Conservation (phyloP, 192 early-diverging fungal genomes). For the Coemansia nantahalensis region DNA sequence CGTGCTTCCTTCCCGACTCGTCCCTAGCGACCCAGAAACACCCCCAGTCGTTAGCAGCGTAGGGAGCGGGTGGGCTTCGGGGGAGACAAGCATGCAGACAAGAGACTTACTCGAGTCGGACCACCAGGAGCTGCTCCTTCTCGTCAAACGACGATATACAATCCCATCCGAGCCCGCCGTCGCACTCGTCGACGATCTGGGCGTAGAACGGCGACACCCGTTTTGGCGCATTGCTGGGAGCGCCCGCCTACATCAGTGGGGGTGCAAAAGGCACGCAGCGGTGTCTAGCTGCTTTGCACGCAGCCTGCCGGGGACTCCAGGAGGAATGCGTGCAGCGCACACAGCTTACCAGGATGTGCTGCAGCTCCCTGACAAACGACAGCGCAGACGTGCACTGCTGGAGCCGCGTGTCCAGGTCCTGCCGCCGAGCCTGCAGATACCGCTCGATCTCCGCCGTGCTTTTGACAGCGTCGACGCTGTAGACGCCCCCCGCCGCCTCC, state of each 20-base stretch:
- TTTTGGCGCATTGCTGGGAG: neutral
- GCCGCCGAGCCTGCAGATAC: conserved; percentile 7
- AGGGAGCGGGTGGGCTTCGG: too few species aligned
- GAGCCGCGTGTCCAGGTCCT: conserved; percentile 25
- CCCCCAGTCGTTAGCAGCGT: neutral
- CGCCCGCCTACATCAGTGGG: conserved; percentile 13
- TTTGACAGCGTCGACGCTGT: conserved; percentile 26
- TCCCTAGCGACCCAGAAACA: conserved; percentile 11
- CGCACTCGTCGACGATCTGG: conserved; percentile 32
- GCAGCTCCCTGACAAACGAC: conserved; percentile 43
- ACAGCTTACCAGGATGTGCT: conserved; percentile 33
- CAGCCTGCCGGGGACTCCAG: neutral
- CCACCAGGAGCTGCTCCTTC: conserved; percentile 15
- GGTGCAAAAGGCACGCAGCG: too few species aligned
- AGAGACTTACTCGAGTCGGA: conserved; percentile 18
- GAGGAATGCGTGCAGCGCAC: too few species aligned
- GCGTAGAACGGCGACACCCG: conserved; percentile 21
- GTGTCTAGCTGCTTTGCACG: neutral
- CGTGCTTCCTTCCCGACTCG: conserved; percentile 14
- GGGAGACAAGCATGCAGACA: neutral
- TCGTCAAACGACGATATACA: conserved; percentile 27
- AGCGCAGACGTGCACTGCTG: conserved; percentile 39
- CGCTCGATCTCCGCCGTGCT: conserved; percentile 26
- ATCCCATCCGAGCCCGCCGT: conserved; percentile 25
- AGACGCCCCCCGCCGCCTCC: conserved; percentile 5